phyloP scores from a whole-genome alignment of 106 monocot species.

The Apostasia shenzhenica region DNA sequence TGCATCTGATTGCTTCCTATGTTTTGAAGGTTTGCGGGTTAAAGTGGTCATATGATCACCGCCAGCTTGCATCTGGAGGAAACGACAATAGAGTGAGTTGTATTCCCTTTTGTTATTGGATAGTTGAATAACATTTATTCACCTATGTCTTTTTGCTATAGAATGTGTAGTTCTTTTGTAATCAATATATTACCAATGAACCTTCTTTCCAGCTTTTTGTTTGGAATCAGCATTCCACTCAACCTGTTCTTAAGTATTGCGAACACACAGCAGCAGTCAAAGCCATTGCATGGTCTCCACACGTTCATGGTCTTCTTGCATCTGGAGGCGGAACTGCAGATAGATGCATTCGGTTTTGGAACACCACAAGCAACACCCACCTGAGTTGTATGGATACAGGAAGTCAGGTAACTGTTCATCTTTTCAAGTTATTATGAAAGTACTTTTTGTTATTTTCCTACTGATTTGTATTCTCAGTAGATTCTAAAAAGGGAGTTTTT shows the following conservation, averaged over 20 bases:
- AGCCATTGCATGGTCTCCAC: constrained; percentile 99
- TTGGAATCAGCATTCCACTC: constrained; percentile 87
- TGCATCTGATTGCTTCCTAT: background rate
- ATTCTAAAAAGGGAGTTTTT: no score
- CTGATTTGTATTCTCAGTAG: no score
- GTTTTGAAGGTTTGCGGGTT: constrained; percentile 69
- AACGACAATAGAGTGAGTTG: constrained; percentile 88
- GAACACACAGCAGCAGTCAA: constrained; percentile 99
- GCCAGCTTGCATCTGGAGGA: constrained; percentile 95
- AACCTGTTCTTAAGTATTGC: constrained; percentile 84
- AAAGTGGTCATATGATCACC: constrained; percentile 96
- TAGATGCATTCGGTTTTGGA: constrained; percentile 93
- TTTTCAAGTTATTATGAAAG: background rate
- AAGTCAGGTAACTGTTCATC: constrained; percentile 67
- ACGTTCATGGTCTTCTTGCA: constrained; percentile 86
- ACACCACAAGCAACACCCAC: constrained; percentile 84
- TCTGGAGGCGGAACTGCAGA: constrained; percentile 99
- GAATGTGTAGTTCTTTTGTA: background rate
- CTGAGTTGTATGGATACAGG: constrained; percentile 86
- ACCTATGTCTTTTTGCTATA: background rate
- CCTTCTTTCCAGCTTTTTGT: constrained; percentile 69
- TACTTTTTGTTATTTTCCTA: no score
- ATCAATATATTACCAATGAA: background rate
- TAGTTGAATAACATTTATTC: background rate
- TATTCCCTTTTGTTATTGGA: background rate